Evolutionary conservation across 495 filamentous ascomycete genomes (phyloP).

Genomic region (Aspergillus leporis): DNA sequence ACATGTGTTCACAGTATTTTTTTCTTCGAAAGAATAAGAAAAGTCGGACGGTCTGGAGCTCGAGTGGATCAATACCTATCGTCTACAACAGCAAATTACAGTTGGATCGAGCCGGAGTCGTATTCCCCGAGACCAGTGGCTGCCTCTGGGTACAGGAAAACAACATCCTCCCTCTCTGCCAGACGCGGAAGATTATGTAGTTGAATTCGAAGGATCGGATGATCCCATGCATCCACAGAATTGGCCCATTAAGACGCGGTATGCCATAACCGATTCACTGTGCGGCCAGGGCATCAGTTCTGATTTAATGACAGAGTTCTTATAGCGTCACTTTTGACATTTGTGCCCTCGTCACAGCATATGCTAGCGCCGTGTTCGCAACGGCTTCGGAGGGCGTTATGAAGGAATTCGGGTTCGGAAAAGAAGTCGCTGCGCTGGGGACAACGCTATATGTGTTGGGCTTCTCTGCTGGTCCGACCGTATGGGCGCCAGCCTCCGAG

Average conservation of each 20-base stretch:
- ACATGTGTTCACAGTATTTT: no score
- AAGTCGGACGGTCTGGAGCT: constrained; percentile 10
- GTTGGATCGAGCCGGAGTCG: constrained; percentile 30
- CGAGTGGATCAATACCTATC: constrained; percentile 32
- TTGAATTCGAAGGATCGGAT: constrained; percentile 53
- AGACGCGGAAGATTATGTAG: constrained; percentile 49
- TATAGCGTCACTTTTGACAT: constrained; percentile 19
- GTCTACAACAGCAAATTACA: constrained; percentile 30
- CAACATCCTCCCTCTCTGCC: constrained; percentile 47
- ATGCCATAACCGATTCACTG: constrained; percentile 3
- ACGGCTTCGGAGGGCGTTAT: constrained; percentile 41
- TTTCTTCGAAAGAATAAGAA: no score
- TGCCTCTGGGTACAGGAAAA: constrained; percentile 35
- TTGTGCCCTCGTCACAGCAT: constrained; percentile 51
- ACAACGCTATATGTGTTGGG: constrained; percentile 55
- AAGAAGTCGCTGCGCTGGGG: constrained; percentile 51
- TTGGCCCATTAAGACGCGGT: constrained; percentile 35
- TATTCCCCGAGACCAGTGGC: constrained; percentile 28
- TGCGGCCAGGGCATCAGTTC: background rate
- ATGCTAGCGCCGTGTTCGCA: constrained; percentile 52
- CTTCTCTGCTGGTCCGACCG: constrained; percentile 48
- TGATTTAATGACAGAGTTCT: constrained; percentile 8
- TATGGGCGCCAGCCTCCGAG: constrained; percentile 72
- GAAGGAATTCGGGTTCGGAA: constrained; percentile 44
- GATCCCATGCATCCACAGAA: constrained; percentile 54